phyloP scores from a whole-genome alignment of 306 rosid genomes.

The Cicer pinnatifidum region DNA sequence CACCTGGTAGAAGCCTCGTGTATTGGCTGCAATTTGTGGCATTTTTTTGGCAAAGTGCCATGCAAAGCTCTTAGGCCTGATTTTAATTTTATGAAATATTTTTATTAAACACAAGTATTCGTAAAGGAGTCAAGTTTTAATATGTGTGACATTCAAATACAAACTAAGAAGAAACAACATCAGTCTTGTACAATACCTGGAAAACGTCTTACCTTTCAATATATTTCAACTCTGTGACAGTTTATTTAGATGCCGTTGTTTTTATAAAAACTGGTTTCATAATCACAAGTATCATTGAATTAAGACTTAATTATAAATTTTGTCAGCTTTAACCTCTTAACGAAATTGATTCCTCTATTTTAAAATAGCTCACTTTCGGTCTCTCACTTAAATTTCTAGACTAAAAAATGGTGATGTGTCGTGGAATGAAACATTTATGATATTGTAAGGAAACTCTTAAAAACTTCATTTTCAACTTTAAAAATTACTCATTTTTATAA shows the following conservation, averaged over 20 bases:
- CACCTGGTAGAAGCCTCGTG: neutral
- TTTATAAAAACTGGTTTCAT: neutral
- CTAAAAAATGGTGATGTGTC: too few species aligned
- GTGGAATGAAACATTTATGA: too few species aligned
- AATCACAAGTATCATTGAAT: neutral
- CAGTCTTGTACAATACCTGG: neutral
- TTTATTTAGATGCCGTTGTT: neutral
- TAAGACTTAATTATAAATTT: neutral
- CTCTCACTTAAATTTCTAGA: too few species aligned
- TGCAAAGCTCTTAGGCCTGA: neutral
- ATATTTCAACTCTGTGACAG: neutral
- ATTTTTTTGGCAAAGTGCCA: neutral
- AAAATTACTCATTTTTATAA: too few species aligned
- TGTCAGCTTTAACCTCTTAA: too few species aligned
- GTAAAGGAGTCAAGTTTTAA: neutral
- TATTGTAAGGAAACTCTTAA: too few species aligned
- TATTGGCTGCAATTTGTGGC: neutral
- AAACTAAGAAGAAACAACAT: neutral
- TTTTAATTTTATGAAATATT: neutral
- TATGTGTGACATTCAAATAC: neutral
- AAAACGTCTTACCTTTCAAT: conserved; percentile 6
- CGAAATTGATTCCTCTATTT: too few species aligned
- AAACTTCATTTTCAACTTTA: too few species aligned
- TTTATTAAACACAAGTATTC: neutral
- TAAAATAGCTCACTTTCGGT: too few species aligned